A percentile compares a stretch with the other conserved stretches of the same genome.
These are phyloP conservation scores for Aspergillus sp. DNA, from an alignment of 2,329 filamentous ascomycete genomes.

Conservation along the genomic window DNA sequence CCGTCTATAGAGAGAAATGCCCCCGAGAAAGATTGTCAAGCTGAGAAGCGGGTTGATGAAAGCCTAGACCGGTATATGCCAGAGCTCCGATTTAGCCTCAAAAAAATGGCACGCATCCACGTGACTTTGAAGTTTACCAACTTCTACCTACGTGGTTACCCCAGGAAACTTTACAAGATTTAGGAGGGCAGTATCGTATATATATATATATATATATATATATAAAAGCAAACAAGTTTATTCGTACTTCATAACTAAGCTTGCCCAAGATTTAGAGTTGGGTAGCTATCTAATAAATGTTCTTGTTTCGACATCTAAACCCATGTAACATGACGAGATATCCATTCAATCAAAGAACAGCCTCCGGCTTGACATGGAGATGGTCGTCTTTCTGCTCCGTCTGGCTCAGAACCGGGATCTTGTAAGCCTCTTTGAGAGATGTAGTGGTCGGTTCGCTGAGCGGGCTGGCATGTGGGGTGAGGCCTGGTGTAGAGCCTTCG, in stretches of 20 bases:
- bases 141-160: neutral
- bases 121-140: neutral
- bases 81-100: neutral
- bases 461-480: slow-evolving; percentile 26
- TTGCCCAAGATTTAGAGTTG: neutral
- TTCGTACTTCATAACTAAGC: neutral
- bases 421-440: slow-evolving; percentile 20
- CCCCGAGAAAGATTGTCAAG: neutral
- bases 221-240: neutral
- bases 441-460: slow-evolving; percentile 22
- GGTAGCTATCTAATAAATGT: neutral
- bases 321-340: neutral
- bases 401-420: slow-evolving; percentile 29
- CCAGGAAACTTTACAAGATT: neutral
- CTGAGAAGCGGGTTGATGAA: neutral
- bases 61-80: neutral
- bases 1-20: neutral
- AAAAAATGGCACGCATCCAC: neutral
- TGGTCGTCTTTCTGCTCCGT: slow-evolving; percentile 22
- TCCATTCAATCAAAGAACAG: neutral
- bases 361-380: slow-evolving; percentile 20
- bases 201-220: neutral
- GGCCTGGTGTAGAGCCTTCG: slow-evolving; percentile 22
- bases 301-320: too few relatives aligned
- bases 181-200: too few relatives aligned